Evolutionary conservation across 176 grass and related monocot species (phyloP).

Genomic region (Carex littledalei): DNA sequence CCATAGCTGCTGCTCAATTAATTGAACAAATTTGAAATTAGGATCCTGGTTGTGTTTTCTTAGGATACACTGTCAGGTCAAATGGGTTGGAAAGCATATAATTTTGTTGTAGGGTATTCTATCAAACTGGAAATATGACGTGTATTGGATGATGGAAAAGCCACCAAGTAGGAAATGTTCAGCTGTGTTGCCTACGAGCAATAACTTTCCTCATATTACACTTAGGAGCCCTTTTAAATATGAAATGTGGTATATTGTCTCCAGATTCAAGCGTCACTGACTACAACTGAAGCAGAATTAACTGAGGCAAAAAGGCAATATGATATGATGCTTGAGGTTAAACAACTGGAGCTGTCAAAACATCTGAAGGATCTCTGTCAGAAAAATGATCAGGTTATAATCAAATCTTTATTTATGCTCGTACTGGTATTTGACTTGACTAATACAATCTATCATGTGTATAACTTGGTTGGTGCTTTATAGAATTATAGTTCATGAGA

Average conservation of each 20-base stretch:
- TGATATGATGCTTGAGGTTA: conserved; percentile 83
- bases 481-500: neutral
- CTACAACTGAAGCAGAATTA: conserved; percentile 64
- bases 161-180: neutral
- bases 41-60: neutral
- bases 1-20: neutral
- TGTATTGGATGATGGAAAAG: neutral
- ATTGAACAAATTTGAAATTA: neutral
- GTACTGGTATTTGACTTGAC: neutral
- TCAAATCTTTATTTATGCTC: conserved; percentile 8
- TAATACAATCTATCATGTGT: neutral
- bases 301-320: conserved; percentile 71
- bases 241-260: conserved; percentile 27
- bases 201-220: neutral
- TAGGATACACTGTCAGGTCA: neutral
- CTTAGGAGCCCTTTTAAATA: conserved; percentile 6
- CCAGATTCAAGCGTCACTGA: conserved; percentile 63
- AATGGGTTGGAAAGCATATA: neutral
- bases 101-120: too few relatives aligned
- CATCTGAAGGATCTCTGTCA: conserved; percentile 85
- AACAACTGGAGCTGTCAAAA: conserved; percentile 88
- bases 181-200: neutral
- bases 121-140: neutral
- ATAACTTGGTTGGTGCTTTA: neutral
- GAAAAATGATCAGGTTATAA: conserved; percentile 86